These are phyloP conservation scores for Paecilomyces sp. DNA, from an alignment of 2,329 filamentous ascomycete genomes.

Conservation along the genomic window DNA sequence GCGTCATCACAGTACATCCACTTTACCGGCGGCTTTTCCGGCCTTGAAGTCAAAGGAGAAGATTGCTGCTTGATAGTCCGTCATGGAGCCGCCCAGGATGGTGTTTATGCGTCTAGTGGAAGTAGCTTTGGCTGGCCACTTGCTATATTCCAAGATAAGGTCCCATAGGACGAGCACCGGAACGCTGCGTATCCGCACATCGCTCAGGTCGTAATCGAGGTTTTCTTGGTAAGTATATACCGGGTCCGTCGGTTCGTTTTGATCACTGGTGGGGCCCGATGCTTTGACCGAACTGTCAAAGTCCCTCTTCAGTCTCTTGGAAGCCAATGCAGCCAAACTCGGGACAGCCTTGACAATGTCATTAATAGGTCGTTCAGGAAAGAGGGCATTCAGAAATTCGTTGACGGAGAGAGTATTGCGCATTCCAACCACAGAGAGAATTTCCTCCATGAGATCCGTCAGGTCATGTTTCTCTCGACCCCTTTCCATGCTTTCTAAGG, in stretches of 20 bases:
- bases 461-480: constrained; percentile 8
- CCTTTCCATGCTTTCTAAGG: constrained; percentile 11
- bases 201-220: constrained; percentile 26
- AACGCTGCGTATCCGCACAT: constrained; percentile 22
- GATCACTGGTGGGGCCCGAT: neutral
- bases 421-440: constrained; percentile 18
- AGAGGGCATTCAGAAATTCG: constrained; percentile 21
- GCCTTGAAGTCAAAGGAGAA: constrained; percentile 2
- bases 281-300: constrained; percentile 9
- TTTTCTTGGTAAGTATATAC: constrained; percentile 18
- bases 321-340: constrained; percentile 20
- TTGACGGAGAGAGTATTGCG: constrained; percentile 16
- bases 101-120: constrained; percentile 17
- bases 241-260: constrained; percentile 10
- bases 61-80: constrained; percentile 14
- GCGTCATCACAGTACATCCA: neutral
- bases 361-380: constrained; percentile 20
- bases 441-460: constrained; percentile 16
- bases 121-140: constrained; percentile 15
- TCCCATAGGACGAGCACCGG: constrained; percentile 25
- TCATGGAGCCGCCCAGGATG: constrained; percentile 22
- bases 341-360: constrained; percentile 27
- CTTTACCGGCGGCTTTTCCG: constrained; percentile 2
- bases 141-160: constrained; percentile 29
- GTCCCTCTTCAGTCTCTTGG: constrained; percentile 17